Evolutionary conservation across 192 early-diverging fungal genomes (phyloP).

Genomic region (Mortierella hygrophila): DNA sequence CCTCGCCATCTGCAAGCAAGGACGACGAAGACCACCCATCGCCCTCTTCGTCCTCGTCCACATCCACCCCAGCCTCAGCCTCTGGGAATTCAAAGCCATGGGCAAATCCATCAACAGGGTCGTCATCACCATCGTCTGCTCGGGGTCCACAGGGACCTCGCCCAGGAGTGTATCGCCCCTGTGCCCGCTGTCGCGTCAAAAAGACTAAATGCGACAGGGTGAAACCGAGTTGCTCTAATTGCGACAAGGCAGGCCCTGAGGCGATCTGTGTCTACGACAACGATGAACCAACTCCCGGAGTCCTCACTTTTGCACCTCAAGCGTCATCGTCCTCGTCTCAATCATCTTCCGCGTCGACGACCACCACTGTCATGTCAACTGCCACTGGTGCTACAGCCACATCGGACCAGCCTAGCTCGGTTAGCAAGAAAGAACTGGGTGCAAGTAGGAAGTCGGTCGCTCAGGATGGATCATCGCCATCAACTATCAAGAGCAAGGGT

Average conservation of each 20-base stretch:
- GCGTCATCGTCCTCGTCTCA: not conserved
- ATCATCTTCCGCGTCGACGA: not conserved
- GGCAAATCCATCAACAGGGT: not conserved
- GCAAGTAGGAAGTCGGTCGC: not conserved
- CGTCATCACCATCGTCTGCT: conserved; percentile 13
- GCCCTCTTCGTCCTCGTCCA: not conserved
- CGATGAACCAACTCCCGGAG: conserved; percentile 29
- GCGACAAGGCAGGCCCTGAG: conserved; percentile 30
- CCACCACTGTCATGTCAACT: not conserved
- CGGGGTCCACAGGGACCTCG: conserved; percentile 38
- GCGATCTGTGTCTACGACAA: conserved; percentile 48
- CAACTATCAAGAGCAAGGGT: not conserved
- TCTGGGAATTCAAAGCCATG: not conserved
- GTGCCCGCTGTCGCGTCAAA: conserved; percentile 46
- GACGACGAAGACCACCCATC: not conserved
- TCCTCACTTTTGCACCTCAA: not conserved
- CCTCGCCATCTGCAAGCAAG: not conserved
- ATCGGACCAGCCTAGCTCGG: not conserved
- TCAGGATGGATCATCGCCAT: not conserved
- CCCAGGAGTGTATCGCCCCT: conserved; percentile 50
- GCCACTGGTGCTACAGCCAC: not conserved
- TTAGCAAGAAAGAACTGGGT: not conserved
- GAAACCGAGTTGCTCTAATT: conserved; percentile 45
- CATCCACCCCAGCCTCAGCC: not conserved
- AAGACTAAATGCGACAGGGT: conserved; percentile 51